Conservation (phyloP, 2,329 filamentous ascomycete genomes). For the Calonectria naviculata region DNA sequence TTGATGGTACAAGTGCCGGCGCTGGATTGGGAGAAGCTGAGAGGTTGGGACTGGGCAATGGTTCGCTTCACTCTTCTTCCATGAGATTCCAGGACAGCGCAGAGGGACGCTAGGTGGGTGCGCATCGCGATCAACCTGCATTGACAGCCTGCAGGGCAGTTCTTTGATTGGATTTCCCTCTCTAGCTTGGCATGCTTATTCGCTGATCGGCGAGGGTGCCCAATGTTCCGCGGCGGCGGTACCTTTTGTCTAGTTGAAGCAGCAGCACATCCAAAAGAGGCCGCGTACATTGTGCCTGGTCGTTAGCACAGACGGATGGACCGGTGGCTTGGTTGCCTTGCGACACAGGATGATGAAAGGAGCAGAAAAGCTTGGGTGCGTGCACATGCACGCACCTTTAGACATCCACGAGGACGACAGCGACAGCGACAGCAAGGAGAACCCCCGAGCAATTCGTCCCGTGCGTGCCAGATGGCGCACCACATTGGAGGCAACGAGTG, state of each 20-base stretch:
- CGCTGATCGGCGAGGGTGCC: slow-evolving; percentile 26
- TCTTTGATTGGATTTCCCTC: slow-evolving; percentile 6
- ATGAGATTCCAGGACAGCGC: slow-evolving; percentile 16
- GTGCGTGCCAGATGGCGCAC: neutral
- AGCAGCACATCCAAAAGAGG: slow-evolving; percentile 18
- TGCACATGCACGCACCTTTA: neutral
- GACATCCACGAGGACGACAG: neutral
- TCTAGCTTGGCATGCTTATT: slow-evolving; percentile 4
- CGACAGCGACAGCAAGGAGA: neutral
- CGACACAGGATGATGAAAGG: neutral
- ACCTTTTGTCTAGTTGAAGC: slow-evolving; percentile 16
- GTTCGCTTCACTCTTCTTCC: slow-evolving; percentile 7
- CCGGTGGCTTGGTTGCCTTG: neutral
- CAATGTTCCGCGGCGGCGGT: slow-evolving; percentile 21
- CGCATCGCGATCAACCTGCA: slow-evolving; percentile 23
- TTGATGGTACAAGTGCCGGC: neutral
- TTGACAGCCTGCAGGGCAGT: slow-evolving; percentile 26
- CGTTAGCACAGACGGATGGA: slow-evolving; percentile 4
- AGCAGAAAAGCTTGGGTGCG: neutral
- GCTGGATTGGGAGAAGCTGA: neutral
- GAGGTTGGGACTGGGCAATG: neutral
- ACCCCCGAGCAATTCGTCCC: neutral
- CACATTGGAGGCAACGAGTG: neutral
- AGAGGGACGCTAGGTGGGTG: neutral
- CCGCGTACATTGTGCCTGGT: slow-evolving; percentile 9